Evolutionary conservation across 2,329 filamentous ascomycete species (phyloP).

Genomic region (Fusarium veterinarium): DNA sequence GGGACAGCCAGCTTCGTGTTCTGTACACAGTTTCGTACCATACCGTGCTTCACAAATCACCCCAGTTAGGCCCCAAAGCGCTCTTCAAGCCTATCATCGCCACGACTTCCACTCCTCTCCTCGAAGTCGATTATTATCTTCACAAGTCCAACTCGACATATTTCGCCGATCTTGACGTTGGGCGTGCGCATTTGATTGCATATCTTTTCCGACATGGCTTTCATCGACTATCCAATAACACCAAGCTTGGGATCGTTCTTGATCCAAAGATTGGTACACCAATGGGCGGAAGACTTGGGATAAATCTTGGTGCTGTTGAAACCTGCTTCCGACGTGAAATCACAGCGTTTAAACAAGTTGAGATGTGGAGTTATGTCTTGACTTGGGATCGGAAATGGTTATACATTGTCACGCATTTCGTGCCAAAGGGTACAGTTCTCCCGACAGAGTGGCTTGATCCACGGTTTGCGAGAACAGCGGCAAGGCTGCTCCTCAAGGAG

Average conservation of each 20-base stretch:
- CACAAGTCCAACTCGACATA: conserved; percentile 20
- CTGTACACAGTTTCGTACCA: not conserved
- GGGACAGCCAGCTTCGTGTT: not conserved
- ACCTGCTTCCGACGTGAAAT: not conserved
- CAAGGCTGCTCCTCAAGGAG: rapidly evolving
- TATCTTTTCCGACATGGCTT: not conserved
- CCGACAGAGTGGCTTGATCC: not conserved
- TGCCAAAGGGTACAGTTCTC: not conserved
- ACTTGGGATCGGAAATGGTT: conserved; percentile 18
- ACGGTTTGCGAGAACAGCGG: not conserved
- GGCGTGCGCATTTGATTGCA: not conserved
- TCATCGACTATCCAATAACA: not conserved
- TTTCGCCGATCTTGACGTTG: conserved; percentile 15
- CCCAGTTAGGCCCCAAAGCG: not conserved
- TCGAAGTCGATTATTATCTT: conserved; percentile 11
- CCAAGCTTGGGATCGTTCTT: not conserved
- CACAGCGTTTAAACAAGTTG: not conserved
- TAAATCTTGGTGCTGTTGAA: not conserved
- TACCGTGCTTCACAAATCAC: not conserved
- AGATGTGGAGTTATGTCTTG: conserved; percentile 8
- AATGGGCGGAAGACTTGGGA: not conserved
- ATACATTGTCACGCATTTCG: conserved; percentile 5
- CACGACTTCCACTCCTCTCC: not conserved
- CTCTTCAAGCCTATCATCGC: not conserved
- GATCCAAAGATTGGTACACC: not conserved